These are phyloP conservation scores for Saccharomycopsis sp. DNA, from an alignment of 805 yeast genomes.

Conservation along the genomic window DNA sequence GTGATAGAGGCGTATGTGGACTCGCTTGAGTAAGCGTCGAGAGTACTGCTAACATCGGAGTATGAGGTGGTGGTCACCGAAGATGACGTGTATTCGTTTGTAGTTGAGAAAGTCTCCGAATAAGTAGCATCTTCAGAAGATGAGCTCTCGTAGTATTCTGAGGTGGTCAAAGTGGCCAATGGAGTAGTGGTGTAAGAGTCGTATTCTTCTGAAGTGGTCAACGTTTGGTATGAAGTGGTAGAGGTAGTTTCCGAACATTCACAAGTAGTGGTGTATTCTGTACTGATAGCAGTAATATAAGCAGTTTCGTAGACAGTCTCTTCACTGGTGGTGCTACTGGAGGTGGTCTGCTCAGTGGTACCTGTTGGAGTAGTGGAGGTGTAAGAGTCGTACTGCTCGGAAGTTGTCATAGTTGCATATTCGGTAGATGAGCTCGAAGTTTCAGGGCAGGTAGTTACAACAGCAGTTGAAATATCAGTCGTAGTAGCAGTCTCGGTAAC, in stretches of 20 bases:
- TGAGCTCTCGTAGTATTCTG: conserved; percentile 9
- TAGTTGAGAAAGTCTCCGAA: conserved; percentile 2
- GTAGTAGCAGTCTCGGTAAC: conserved; percentile 6
- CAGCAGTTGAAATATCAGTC: conserved; percentile 1
- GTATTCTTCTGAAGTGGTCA: neutral
- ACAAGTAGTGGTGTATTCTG: conserved; percentile 15
- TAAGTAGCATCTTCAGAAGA: neutral
- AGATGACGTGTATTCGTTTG: neutral
- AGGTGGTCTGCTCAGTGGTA: neutral
- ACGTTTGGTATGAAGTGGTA: neutral
- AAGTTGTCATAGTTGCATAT: conserved; percentile 6
- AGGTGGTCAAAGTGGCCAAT: conserved; percentile 7
- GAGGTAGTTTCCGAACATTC: conserved; percentile 7
- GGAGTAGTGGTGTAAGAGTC: neutral
- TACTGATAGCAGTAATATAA: conserved; percentile 19
- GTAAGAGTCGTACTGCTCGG: conserved; percentile 8
- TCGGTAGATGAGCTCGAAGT: neutral
- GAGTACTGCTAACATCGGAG: conserved; percentile 9
- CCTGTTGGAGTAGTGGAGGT: neutral
- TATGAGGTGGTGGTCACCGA: neutral
- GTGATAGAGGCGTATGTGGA: conserved; percentile 1
- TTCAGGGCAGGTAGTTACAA: conserved; percentile 2
- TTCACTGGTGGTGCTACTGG: conserved; percentile 8
- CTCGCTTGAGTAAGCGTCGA: conserved; percentile 11
- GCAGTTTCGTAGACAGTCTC: conserved; percentile 20